These are phyloP conservation scores for Somion occarium DNA, from an alignment of 1,284 basidiomycete genomes.

Conservation along the genomic window DNA sequence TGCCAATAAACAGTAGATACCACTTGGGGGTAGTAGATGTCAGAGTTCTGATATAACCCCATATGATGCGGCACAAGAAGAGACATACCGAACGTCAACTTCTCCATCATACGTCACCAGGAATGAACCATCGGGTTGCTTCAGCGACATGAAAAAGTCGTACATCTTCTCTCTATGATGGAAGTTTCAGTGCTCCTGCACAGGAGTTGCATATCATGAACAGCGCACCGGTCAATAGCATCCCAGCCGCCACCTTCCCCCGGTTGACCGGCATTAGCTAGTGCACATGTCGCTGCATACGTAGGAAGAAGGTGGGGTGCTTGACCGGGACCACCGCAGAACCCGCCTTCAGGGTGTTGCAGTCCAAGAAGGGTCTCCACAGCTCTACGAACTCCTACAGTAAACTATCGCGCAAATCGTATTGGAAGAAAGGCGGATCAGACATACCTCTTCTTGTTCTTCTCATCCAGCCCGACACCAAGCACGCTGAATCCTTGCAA, in stretches of 20 bases:
- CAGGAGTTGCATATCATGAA: neutral
- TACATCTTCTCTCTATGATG: constrained; percentile 74
- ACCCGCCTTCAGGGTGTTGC: constrained; percentile 84
- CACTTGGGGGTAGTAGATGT: constrained; percentile 35
- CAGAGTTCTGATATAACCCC: constrained; percentile 1
- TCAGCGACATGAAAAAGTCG: constrained; percentile 88
- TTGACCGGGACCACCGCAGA: constrained; percentile 89
- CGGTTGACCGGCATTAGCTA: constrained; percentile 79
- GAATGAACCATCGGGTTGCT: constrained; percentile 94
- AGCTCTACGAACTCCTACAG: constrained; percentile 36
- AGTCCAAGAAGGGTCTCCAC: constrained; percentile 74
- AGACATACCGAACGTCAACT: constrained; percentile 74
- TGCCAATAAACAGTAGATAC: constrained; percentile 73
- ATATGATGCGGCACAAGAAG: neutral
- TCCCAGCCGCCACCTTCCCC: constrained; percentile 82
- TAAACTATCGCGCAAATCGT: neutral
- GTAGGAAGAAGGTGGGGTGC: constrained; percentile 86
- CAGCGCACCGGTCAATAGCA: constrained; percentile 66
- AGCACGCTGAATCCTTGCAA: constrained; percentile 76
- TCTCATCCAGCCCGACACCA: constrained; percentile 73
- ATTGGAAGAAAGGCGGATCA: too few species aligned
- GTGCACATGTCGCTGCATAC: constrained; percentile 82
- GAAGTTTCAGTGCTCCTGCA: constrained; percentile 5
- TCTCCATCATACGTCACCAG: constrained; percentile 86
- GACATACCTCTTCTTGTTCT: constrained; percentile 66